Evolutionary conservation across 306 rosid species (phyloP).

Genomic region (Lagenaria siceraria): DNA sequence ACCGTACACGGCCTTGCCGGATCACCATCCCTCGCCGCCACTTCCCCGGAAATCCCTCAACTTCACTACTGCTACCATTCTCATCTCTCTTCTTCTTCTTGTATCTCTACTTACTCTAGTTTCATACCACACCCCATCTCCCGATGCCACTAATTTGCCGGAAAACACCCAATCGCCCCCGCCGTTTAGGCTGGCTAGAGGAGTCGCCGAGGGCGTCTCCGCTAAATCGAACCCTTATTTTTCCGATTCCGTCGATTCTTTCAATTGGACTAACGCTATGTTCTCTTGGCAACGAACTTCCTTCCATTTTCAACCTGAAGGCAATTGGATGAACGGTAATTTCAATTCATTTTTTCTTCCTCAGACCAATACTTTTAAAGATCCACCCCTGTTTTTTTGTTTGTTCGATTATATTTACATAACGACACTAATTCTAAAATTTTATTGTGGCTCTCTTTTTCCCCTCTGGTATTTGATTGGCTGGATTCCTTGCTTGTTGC

Average conservation of each 20-base stretch:
- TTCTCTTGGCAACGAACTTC: slow-evolving; percentile 81
- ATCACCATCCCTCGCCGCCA: neutral
- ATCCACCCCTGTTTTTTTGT: neutral
- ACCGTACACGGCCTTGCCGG: slow-evolving; percentile 26
- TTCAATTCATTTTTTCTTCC: neutral
- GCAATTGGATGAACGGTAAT: slow-evolving; percentile 82
- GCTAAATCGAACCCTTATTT: slow-evolving; percentile 45
- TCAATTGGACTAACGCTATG: slow-evolving; percentile 78
- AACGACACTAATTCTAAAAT: slow-evolving; percentile 2
- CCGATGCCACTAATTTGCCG: neutral
- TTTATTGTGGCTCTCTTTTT: neutral
- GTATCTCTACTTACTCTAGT: slow-evolving; percentile 30
- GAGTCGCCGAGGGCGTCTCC: slow-evolving; percentile 55
- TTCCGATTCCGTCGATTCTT: slow-evolving; percentile 13
- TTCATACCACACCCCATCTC: slow-evolving; percentile 12
- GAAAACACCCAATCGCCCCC: neutral
- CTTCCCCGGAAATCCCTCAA: slow-evolving; percentile 9
- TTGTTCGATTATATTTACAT: too few relatives aligned
- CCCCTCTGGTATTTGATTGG: slow-evolving; percentile 9
- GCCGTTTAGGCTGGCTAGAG: slow-evolving; percentile 25
- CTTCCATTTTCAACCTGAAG: slow-evolving; percentile 61
- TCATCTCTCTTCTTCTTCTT: slow-evolving; percentile 23
- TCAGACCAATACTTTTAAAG: too few relatives aligned
- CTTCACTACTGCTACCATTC: slow-evolving; percentile 12
- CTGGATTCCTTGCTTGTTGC: slow-evolving; percentile 19